These are phyloP conservation scores for Prunus persica DNA, from an alignment of 306 rosid genomes.

Conservation along the genomic window DNA sequence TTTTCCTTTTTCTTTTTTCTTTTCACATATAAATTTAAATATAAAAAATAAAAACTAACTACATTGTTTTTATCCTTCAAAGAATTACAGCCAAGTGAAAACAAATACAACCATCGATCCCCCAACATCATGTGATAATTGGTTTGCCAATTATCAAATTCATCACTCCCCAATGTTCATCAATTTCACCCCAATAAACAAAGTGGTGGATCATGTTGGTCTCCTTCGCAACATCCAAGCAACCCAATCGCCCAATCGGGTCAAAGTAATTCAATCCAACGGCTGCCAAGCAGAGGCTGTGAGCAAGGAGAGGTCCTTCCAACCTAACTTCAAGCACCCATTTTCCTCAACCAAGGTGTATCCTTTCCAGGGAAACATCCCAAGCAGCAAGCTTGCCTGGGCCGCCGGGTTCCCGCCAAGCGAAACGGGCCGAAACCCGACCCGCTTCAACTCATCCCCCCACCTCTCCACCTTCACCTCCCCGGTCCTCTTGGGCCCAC, in stretches of 20 bases:
- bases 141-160: no score
- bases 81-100: constrained; percentile 19
- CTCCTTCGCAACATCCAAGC: background rate
- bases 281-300: constrained; percentile 99
- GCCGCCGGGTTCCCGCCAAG: constrained; percentile 92
- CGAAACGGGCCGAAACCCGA: constrained; percentile 69
- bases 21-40: background rate
- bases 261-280: constrained; percentile 34
- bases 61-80: constrained; percentile 8
- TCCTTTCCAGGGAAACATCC: constrained; percentile 98
- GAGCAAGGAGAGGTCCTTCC: constrained; percentile 89
- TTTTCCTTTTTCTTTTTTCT: background rate
- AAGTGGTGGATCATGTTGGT: no score
- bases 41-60: constrained; percentile 1
- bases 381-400: constrained; percentile 77
- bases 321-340: constrained; percentile 81
- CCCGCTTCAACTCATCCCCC: constrained; percentile 78
- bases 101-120: background rate
- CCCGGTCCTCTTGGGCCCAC: constrained; percentile 93
- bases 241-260: background rate
- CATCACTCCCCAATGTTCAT: no score
- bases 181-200: no score
- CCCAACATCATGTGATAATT: background rate
- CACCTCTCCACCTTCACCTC: constrained; percentile 82
- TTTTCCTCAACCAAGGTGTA: constrained; percentile 82